A percentile compares a stretch with the other conserved stretches of the same genome.
These are phyloP conservation scores for Sergeia podlipaevii DNA, from an alignment of 208 protist genomes.

Conservation along the genomic window DNA sequence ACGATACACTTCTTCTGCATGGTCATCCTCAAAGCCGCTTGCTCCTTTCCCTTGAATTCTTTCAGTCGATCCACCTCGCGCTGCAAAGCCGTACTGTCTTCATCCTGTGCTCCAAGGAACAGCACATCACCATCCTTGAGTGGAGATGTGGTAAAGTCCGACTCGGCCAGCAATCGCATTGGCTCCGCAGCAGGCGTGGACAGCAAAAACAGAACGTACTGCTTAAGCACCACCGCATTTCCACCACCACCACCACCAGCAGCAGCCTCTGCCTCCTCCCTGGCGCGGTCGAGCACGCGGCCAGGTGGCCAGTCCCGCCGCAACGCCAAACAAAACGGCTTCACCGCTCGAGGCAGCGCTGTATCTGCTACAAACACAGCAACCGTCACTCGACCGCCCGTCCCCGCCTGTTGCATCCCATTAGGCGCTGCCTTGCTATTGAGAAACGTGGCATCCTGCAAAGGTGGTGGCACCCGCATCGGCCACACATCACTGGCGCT, in stretches of 20 bases:
- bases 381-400: slow-evolving; percentile 14
- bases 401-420: slow-evolving; percentile 8
- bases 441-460: slow-evolving; percentile 37
- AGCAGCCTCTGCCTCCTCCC: slow-evolving; percentile 21
- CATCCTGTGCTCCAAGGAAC: slow-evolving; percentile 24
- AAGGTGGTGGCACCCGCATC: slow-evolving; percentile 41
- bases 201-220: slow-evolving; percentile 1
- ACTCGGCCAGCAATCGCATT: neutral
- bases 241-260: neutral
- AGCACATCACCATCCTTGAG: slow-evolving; percentile 53
- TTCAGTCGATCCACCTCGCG: slow-evolving; percentile 38
- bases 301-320: slow-evolving; percentile 34
- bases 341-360: slow-evolving; percentile 10
- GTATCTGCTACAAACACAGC: slow-evolving; percentile 39
- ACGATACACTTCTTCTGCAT: slow-evolving; percentile 60
- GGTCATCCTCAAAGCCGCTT: slow-evolving; percentile 31
- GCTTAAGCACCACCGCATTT: slow-evolving; percentile 1
- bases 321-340: slow-evolving; percentile 48
- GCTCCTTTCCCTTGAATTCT: slow-evolving; percentile 42
- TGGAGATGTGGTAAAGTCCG: neutral
- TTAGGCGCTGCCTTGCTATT: slow-evolving; percentile 37
- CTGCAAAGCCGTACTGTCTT: slow-evolving; percentile 17
- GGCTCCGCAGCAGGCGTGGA: neutral
- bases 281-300: slow-evolving; percentile 29
- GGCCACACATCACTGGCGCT: slow-evolving; percentile 32